Evolutionary conservation across 768 basidiomycete genomes (phyloP).

Genomic region (Boletus rufocinnamomeus): DNA sequence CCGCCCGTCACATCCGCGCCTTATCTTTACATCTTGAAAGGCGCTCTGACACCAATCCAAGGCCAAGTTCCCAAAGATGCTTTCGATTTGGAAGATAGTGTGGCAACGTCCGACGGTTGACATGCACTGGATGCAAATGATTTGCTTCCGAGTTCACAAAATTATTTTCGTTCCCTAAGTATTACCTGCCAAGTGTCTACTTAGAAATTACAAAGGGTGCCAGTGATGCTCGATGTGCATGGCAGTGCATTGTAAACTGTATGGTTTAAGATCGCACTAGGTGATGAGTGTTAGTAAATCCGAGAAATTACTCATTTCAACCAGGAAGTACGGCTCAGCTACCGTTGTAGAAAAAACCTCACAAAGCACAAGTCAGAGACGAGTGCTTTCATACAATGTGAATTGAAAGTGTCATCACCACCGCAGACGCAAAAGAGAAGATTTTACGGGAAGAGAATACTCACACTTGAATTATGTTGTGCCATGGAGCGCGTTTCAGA

Average conservation of each 20-base stretch:
- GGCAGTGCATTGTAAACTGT: background rate
- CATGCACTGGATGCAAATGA: background rate
- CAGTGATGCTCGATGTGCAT: background rate
- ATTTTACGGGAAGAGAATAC: constrained; percentile 9
- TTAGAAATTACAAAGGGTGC: background rate
- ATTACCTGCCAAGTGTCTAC: background rate
- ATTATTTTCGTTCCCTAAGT: background rate
- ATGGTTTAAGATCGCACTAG: background rate
- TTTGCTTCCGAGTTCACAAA: background rate
- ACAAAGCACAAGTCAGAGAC: constrained; percentile 44
- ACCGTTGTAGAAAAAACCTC: constrained; percentile 80
- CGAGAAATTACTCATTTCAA: background rate
- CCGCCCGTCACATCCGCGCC: constrained; percentile 77
- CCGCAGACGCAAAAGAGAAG: constrained; percentile 21
- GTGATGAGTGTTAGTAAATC: constrained; percentile 11
- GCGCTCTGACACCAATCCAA: constrained; percentile 85
- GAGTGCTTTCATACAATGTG: constrained; percentile 72
- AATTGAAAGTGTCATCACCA: constrained; percentile 66
- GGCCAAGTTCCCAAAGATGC: constrained; percentile 85
- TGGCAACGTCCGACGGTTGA: constrained; percentile 7
- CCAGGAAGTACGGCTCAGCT: constrained; percentile 55
- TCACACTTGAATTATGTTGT: constrained; percentile 11
- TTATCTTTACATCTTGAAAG: constrained; percentile 78
- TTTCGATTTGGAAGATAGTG: constrained; percentile 55
- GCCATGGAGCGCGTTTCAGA: background rate